Evolutionary conservation across 345 rosid genomes (phyloP).

Genomic region (Syzygium jambos): DNA sequence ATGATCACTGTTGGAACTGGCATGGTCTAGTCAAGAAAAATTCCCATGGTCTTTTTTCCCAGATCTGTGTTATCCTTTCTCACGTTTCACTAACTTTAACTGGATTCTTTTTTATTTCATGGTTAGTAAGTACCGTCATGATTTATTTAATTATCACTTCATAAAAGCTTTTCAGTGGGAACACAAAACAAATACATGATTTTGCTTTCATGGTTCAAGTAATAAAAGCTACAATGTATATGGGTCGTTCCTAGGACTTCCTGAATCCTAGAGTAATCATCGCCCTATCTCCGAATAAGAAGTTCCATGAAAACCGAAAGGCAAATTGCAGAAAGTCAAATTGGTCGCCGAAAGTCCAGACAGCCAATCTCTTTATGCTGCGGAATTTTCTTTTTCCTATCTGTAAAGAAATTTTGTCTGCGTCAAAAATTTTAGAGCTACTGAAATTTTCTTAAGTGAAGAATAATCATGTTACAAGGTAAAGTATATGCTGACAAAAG

Average conservation of each 20-base stretch:
- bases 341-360: constrained; percentile 1
- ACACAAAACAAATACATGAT: not conserved
- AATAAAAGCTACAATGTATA: not conserved
- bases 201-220: not conserved
- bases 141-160: not conserved
- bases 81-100: not conserved
- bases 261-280: not conserved
- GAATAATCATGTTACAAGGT: not conserved
- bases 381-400: not conserved
- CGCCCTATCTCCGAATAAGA: not conserved
- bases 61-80: not conserved
- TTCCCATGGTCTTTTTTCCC: not conserved
- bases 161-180: not conserved
- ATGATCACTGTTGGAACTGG: not conserved
- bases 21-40: not conserved
- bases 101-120: not conserved
- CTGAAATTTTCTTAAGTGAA: not conserved
- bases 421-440: not conserved
- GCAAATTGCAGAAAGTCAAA: constrained; percentile 2
- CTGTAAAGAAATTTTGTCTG: not conserved
- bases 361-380: not conserved
- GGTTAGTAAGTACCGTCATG: not conserved
- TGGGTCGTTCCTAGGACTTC: not conserved
- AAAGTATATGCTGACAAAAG: constrained; percentile 17
- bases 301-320: constrained; percentile 3